Evolutionary conservation across 768 basidiomycete species (phyloP), one percentile per base, ranked within the genome.

Genomic region (Tricholoma sp.): DNA sequence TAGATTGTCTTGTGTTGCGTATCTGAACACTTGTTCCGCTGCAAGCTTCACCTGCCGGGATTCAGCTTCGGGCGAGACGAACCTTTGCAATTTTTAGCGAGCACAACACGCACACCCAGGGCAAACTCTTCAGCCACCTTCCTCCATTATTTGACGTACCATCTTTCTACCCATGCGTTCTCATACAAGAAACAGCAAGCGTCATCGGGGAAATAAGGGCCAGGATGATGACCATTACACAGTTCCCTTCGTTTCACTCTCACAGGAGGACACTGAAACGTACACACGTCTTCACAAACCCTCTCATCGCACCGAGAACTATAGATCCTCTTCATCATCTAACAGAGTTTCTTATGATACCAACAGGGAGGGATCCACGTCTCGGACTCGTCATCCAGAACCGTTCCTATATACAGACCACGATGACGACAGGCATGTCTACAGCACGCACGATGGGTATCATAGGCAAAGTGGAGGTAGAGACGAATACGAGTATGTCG

Each of bases 151-250:
- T 41, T 63, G 55, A 59, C 59, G 65, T 53, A 57, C 50, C 59
- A 55, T 59, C 58, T 64, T 55, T 57, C 62, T 56, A 56, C 59
- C 52, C 64, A 79, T 79, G 79, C 76, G 76, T 55, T 66, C 71
- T 37, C 76, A 80, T 57, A 72, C 70, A 63, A 73, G 74, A 62
- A 76, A 74, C 60, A 72, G 75, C 64, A 78, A 81, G 65, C 75
- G 81, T 62, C 78, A 80, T 66, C 79, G 80, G 68, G 72, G 70
- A 54, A 76, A 75, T 69, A 81, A 78, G 66, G 77, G 72, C 59
- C 71, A 70, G 59, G 78, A 79, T 62, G 76, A 79, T 61, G 80
- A 83, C 62, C 70, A 72, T 58, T 77, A 74, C 67, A 72, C 69
- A 62, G 75, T 73, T 69, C 24, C 24, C 24, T 24, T 24, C 24